Conservation (phyloP, 2,329 filamentous ascomycete genomes). For the Gaeumannomyces sp. region DNA sequence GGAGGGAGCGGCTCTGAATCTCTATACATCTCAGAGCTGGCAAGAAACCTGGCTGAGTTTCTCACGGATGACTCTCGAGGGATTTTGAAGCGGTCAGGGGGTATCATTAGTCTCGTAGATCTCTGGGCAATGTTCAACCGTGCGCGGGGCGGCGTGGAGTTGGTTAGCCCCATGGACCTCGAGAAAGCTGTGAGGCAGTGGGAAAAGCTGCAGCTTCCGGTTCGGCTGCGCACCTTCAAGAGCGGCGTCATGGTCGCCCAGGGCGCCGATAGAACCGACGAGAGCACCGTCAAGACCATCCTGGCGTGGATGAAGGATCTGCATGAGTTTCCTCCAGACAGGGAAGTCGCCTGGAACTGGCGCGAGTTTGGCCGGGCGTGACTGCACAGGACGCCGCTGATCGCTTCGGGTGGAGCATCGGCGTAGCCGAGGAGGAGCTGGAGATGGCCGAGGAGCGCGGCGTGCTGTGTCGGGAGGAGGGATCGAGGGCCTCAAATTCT, state of each 20-base stretch:
- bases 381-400: conserved; percentile 87
- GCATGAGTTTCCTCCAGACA: conserved; percentile 57
- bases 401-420: conserved; percentile 92
- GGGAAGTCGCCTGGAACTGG: conserved; percentile 71
- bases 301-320: conserved; percentile 71
- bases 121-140: conserved; percentile 94
- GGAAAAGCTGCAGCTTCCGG: conserved; percentile 79
- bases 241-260: conserved; percentile 94
- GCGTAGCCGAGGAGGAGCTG: conserved; percentile 89
- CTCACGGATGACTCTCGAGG: conserved; percentile 78
- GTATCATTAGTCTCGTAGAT: conserved; percentile 84
- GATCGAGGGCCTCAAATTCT: conserved; percentile 89
- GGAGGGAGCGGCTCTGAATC: conserved; percentile 63
- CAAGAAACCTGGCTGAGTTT: conserved; percentile 81
- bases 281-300: conserved; percentile 75
- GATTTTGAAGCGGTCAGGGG: conserved; percentile 71
- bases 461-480: conserved; percentile 81
- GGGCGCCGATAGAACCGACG: conserved; percentile 79
- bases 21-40: conserved; percentile 82
- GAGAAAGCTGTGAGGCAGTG: conserved; percentile 83
- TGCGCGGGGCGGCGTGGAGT: conserved; percentile 84
- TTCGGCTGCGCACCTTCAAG: conserved; percentile 82
- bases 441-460: conserved; percentile 96
- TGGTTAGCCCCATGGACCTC: conserved; percentile 87
- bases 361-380: conserved; percentile 73